Conservation (phyloP, 371 early-diverging fungal species). For the Mucor indicus region DNA sequence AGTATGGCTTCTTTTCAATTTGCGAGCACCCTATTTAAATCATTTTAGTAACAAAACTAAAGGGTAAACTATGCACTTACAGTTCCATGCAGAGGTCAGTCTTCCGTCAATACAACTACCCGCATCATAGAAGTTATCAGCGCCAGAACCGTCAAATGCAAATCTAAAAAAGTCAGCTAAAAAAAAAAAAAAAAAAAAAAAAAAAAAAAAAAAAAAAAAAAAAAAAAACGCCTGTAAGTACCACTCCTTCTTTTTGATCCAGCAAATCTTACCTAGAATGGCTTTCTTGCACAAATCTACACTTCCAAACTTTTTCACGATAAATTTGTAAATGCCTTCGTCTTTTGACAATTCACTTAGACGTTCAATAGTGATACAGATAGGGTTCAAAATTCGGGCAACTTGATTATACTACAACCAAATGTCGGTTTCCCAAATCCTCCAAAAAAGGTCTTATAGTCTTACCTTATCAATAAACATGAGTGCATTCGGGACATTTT, state of each 20-base stretch:
- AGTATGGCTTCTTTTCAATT: conserved; percentile 92
- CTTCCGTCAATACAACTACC: conserved; percentile 97
- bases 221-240: no score
- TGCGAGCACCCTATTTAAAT: conserved; percentile 69
- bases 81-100: conserved; percentile 93
- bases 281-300: conserved; percentile 59
- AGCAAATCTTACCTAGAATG: conserved; percentile 51
- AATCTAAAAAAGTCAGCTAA: conserved; percentile 88
- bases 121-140: conserved; percentile 92
- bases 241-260: neutral
- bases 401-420: conserved; percentile 89
- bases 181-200: neutral
- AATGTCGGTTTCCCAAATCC: no score
- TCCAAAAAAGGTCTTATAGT: no score
- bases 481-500: conserved; percentile 88
- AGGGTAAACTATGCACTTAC: conserved; percentile 30
- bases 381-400: conserved; percentile 87
- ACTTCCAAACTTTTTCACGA: conserved; percentile 70
- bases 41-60: neutral
- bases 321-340: conserved; percentile 56
- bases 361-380: conserved; percentile 72
- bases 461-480: conserved; percentile 92
- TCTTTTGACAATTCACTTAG: conserved; percentile 63
- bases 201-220: no score
- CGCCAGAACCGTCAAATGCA: conserved; percentile 96